phyloP scores from a whole-genome alignment of 192 early-diverging fungal species.

The Linnemannia zychae region DNA sequence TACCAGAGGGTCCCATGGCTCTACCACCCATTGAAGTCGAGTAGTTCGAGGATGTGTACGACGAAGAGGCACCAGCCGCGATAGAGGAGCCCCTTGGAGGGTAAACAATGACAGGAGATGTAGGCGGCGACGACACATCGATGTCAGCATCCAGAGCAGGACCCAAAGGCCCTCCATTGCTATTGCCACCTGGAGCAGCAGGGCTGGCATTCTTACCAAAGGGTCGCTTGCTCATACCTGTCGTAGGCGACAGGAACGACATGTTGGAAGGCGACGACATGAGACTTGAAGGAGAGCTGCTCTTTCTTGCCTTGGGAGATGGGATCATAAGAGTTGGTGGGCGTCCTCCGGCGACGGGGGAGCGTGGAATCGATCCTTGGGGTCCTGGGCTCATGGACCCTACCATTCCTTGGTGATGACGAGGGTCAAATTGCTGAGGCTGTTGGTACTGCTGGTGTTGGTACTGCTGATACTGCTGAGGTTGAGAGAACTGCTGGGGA shows the following conservation, averaged over 20 bases:
- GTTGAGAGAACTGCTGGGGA: constrained; percentile 9
- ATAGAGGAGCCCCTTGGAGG: constrained; percentile 12
- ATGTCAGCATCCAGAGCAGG: neutral
- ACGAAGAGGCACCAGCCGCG: constrained; percentile 8
- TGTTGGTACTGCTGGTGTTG: constrained; percentile 29
- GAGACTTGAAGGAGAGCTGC: constrained; percentile 34
- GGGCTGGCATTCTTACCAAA: neutral
- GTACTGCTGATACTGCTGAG: constrained; percentile 3
- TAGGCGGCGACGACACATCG: neutral
- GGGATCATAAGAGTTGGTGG: constrained; percentile 1
- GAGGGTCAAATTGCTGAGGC: constrained; percentile 13
- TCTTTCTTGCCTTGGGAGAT: constrained; percentile 35
- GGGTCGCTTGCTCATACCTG: constrained; percentile 17
- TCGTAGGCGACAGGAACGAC: constrained; percentile 28
- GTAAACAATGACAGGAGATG: constrained; percentile 15
- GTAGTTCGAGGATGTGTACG: constrained; percentile 15
- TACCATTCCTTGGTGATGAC: constrained; percentile 26
- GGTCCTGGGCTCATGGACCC: constrained; percentile 58
- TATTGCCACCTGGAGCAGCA: neutral
- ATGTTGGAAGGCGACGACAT: constrained; percentile 54
- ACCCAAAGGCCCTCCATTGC: neutral
- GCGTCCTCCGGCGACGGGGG: neutral
- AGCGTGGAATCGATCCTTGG: neutral
- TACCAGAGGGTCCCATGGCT: neutral
- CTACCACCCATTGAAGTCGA: neutral